Base-by-base conservation (phyloP, 2,329 filamentous ascomycete genomes). In the Alternaria panax region DNA sequence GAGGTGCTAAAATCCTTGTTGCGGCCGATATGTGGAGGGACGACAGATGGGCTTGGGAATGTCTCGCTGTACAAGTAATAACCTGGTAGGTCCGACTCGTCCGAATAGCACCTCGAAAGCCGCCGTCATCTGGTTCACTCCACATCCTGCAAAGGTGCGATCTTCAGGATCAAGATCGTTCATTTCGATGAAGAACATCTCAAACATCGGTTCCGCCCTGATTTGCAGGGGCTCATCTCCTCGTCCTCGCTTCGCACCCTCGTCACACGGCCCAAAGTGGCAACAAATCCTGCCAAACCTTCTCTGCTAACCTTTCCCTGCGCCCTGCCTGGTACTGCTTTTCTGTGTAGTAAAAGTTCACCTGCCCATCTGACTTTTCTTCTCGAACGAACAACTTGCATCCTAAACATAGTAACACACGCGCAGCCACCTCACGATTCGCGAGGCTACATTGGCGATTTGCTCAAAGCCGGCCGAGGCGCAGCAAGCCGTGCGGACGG, bases 251-350 rank as follows among this genome's bases (percentile, higher is more conserved):
- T 46, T 32, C 54, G 30, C 50, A 52, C 18, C 54, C 52, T 48
- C 6, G 47, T 34, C 30, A 16, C 54, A 18, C 48, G 41, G n/a
- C 47, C 47, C 30, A 57, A 57, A 57, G 48, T 46, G 54, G 54
- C 48, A 57, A 57, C 16, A 6, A 46, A 53, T 46, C 48, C 30
- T 45, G 30, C 30, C 30, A 34, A 16, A 28, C 34, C 14, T 41
- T 28, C 54, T 46, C 50, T 47, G 50, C 42, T 34, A 54, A 34
- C 9, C 9, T 34, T 30, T 12, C 20, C 16, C 22, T 40, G 20
- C 22, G 42, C 32, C 24, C 41, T 38, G n/a, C 42, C 32, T 22
- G 22, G 12, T 28, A 27, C 41, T 38, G 20, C 14, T 36, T 22
- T 14, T n/a, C 50, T 32, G 45, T 43, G 38, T 38, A 50, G 51